Base-by-base conservation (phyloP, 345 rosid genomes). In the Pseudoturritis turrita region DNA sequence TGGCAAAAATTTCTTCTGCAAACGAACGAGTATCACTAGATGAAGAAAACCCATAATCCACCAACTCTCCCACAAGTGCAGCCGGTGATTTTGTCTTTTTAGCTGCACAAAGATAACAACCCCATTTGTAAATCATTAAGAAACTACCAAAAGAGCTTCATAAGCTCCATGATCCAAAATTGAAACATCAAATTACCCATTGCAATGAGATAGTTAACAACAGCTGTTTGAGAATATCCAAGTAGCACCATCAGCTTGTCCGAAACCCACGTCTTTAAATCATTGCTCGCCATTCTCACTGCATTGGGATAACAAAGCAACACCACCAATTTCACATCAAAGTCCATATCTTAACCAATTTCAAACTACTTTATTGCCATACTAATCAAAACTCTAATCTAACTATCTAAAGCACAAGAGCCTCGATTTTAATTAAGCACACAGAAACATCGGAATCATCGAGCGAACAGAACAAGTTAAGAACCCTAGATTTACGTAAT, bases 211-310 rank as follows among this genome's bases (percentile, higher is more conserved):
- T 87, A 95, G 57, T 89, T 88, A 31, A 89, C 90, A 56, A 91
- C 80, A 0, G 90, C 79, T n/a, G 82, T 46, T 67, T 89, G 86
- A 4, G 99, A 91, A 73, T 81, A 91, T 11, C 96, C 99, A 15
- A 91, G 81, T 13, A 95, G 58, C 13, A 85, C 72, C 73, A 91
- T 87, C 71, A 95, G 75, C 80, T 79, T 88, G 44, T 95, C 97
- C 1, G 99, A 95, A 7, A 95, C 88, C 96, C 96, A 95, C 3
- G 80, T 82, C 83, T 84, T 91, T 61, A 95, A 77, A 71, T 74
- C 66, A 62, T 65, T 75, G 51, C 79, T 79, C 46, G 72, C 91
- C 96, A 88, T 92, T 57, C 72, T 58, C 53, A 51, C 89, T 81
- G 75, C 67, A 73, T 44, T 23, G 18, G 0, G 11, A 75, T 11